Base-by-base conservation (phyloP, 139 green algal genomes). In the Tetraselmis striata region DNA sequence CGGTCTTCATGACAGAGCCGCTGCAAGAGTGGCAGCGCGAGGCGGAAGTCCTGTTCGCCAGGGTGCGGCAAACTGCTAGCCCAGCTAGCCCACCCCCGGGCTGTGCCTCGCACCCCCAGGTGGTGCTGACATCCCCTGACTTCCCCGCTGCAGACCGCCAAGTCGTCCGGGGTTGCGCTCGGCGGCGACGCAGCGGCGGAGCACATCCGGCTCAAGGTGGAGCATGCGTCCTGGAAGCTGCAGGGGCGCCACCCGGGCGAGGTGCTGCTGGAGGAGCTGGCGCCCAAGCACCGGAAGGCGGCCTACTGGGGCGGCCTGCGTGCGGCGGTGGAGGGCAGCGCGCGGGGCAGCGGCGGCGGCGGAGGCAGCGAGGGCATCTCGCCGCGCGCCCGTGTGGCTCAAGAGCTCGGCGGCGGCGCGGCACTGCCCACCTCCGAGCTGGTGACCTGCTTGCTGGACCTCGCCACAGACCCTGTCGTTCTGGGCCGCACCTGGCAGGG, bases 11-110 rank as follows among this genome's bases (percentile, higher is more conserved):
- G 30, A 77, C 85, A 1, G 92, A 96, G 86, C 92, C 92, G 0
- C 80, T 96, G 26, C 30, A 88, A 0, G 92, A 95, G 28, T 96
- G 92, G 92, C 84, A 90, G 81, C 75, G 79, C 2, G 92, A 96
- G 84, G 84, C 89, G 27, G 31, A 82, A 26, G 5, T 84, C 25
- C 79, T 90, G 79, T 30, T 77, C 30, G 29, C 74, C 82, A n/a
- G n/a, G n/a, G n/a, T n/a, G n/a, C n/a, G n/a, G n/a, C n/a, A n/a
- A n/a, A n/a, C n/a, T n/a, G n/a, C n/a, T n/a, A n/a, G n/a, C n/a
- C n/a, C n/a, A n/a, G 1, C 30, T 81, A 0, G n/a, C n/a, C 18
- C 80, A 87, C 76, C 24, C 23, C 1, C 24, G 29, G 2, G 22
- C 59, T 2, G 1, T 5, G 22, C 1, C 2, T 45, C 22, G 26